Conservation (phyloP, 129 eudicot genomes). For the Calendula officinalis region DNA sequence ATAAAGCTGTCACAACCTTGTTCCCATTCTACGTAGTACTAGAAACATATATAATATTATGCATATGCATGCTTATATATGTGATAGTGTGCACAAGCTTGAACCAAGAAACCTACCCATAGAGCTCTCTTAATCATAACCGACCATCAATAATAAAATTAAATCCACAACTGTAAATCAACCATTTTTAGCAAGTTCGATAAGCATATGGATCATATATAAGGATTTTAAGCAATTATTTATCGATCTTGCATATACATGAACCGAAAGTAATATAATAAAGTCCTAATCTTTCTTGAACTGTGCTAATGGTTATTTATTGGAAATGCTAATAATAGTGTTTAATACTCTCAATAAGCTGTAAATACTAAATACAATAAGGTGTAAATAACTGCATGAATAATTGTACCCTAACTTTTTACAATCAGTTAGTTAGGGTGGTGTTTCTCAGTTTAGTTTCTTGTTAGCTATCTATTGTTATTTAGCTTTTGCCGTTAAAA, state of each 20-base stretch:
- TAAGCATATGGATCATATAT: constrained; percentile 6
- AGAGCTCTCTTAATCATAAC: not conserved
- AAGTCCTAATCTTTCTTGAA: constrained; percentile 22
- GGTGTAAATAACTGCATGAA: no score
- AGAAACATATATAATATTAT: no score
- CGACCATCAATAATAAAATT: not conserved
- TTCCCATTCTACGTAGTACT: not conserved
- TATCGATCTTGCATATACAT: constrained; percentile 8
- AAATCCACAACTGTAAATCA: not conserved
- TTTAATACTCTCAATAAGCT: no score
- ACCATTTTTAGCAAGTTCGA: constrained; percentile 13
- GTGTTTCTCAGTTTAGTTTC: no score
- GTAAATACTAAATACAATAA: no score
- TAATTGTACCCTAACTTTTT: no score
- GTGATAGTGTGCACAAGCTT: not conserved
- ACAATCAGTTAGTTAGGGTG: no score
- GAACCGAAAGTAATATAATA: constrained; percentile 21
- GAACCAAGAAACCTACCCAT: not conserved
- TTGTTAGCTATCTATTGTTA: no score
- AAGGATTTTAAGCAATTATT: not conserved
- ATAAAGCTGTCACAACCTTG: not conserved
- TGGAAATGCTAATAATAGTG: no score
- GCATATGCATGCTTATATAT: not conserved
- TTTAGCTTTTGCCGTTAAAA: no score
- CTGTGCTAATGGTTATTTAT: constrained; percentile 9